These are phyloP conservation scores for Lactarius akahatsu DNA, from an alignment of 768 basidiomycete species.

Conservation along the genomic window DNA sequence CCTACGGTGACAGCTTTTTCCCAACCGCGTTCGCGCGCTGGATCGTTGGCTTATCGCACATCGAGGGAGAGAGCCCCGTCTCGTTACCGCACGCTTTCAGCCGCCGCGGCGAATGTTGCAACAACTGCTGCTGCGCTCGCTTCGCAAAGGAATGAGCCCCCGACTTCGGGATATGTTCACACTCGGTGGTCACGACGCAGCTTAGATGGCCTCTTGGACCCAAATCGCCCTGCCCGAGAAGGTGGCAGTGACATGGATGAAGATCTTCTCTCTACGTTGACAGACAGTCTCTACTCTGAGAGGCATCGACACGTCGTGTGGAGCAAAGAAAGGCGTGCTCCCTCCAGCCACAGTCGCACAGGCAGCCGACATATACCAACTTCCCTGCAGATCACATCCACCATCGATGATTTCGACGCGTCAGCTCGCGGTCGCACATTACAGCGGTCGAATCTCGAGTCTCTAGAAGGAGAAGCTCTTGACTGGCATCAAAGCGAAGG, in stretches of 20 bases:
- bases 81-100: conserved; percentile 67
- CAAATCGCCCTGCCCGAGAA: conserved; percentile 32
- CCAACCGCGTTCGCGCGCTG: conserved; percentile 45
- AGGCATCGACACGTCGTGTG: conserved; percentile 62
- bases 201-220: conserved; percentile 32
- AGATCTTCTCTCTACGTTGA: conserved; percentile 53
- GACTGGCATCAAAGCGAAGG: conserved; percentile 18
- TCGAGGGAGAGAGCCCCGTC: conserved; percentile 55
- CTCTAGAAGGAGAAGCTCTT: conserved; percentile 16
- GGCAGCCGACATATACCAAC: conserved; percentile 36
- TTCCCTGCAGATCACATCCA: conserved; percentile 33
- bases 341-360: conserved; percentile 37
- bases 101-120: conserved; percentile 70
- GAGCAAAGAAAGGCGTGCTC: conserved; percentile 54
- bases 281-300: conserved; percentile 80
- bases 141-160: conserved; percentile 54
- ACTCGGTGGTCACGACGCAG: conserved; percentile 38
- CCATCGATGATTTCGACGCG: conserved; percentile 16
- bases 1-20: conserved; percentile 38
- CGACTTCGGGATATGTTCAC: conserved; percentile 17
- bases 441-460: conserved; percentile 40
- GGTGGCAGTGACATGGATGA: conserved; percentile 51
- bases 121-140: conserved; percentile 62
- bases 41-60: conserved; percentile 42
- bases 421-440: conserved; percentile 45